Conservation (phyloP, 305 asterid genomes). For the Fraxinus ornus region DNA sequence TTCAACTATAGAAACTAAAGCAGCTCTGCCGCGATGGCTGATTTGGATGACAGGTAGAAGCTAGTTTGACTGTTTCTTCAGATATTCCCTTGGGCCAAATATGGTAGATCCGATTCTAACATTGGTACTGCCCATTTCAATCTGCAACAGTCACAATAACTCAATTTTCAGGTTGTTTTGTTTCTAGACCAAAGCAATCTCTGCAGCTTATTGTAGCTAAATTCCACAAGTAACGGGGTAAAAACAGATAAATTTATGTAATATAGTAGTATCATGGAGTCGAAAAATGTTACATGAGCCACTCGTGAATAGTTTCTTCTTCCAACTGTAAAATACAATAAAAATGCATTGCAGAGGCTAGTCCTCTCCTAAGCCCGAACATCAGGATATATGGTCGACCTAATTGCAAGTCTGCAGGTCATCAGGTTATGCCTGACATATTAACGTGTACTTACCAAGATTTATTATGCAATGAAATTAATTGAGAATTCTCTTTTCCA, state of each 20-base stretch:
- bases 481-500: not conserved
- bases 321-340: not conserved
- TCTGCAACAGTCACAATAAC: constrained; percentile 42
- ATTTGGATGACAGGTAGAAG: constrained; percentile 1
- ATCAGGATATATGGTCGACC: not conserved
- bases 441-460: not conserved
- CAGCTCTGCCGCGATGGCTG: not conserved
- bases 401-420: not conserved
- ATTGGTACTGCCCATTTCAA: constrained; percentile 91
- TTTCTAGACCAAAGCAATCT: not conserved
- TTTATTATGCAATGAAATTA: not conserved
- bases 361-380: not conserved
- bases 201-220: not conserved
- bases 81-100: constrained; percentile 83
- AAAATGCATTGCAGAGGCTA: not conserved
- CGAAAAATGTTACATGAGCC: not conserved
- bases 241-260: not conserved
- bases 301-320: not conserved
- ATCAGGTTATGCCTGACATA: not conserved
- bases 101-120: constrained; percentile 91
- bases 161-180: constrained; percentile 11
- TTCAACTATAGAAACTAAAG: constrained; percentile 4
- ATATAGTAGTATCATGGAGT: not conserved
- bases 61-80: constrained; percentile 43
- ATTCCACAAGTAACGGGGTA: not conserved